Evolutionary conservation across 78 protist genomes (phyloP).

Genomic region (slime mould (Dictyostelium discoideum)): DNA sequence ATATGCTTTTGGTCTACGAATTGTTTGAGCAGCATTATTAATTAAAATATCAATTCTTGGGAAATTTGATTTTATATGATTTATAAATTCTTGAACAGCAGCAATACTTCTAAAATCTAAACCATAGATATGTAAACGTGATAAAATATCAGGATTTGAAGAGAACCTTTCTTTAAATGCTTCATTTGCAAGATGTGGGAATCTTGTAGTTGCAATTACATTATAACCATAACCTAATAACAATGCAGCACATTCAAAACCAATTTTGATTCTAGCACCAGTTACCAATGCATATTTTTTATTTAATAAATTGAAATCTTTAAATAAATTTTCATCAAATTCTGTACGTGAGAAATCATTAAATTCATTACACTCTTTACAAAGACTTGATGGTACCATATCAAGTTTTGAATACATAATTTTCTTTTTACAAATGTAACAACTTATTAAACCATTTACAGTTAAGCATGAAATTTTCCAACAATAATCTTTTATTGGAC

Average conservation of each 20-base stretch:
- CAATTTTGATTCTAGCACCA: conserved; percentile 90
- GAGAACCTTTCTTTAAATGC: neutral
- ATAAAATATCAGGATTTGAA: neutral
- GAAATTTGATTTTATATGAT: neutral
- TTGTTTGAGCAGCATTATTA: conserved; percentile 90
- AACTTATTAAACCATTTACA: neutral
- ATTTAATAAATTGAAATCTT: neutral
- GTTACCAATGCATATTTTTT: conserved; percentile 80
- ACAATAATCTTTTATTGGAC: neutral
- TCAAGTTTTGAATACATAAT: neutral
- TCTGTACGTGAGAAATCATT: neutral
- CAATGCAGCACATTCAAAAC: conserved; percentile 46
- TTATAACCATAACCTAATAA: conserved; percentile 68
- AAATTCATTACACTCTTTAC: neutral
- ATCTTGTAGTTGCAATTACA: conserved; percentile 86
- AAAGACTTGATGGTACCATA: neutral
- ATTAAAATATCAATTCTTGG: conserved; percentile 81
- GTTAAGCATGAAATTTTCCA: neutral
- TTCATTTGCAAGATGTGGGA: conserved; percentile 53
- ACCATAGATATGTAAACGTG: conserved; percentile 57
- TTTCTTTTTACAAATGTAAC: neutral
- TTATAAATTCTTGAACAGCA: conserved; percentile 55
- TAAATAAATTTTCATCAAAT: neutral
- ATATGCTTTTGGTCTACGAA: conserved; percentile 74
- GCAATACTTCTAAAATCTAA: conserved; percentile 73